Conservation (phyloP, 1,284 basidiomycete species). For the Moesziomyces antarcticus region DNA sequence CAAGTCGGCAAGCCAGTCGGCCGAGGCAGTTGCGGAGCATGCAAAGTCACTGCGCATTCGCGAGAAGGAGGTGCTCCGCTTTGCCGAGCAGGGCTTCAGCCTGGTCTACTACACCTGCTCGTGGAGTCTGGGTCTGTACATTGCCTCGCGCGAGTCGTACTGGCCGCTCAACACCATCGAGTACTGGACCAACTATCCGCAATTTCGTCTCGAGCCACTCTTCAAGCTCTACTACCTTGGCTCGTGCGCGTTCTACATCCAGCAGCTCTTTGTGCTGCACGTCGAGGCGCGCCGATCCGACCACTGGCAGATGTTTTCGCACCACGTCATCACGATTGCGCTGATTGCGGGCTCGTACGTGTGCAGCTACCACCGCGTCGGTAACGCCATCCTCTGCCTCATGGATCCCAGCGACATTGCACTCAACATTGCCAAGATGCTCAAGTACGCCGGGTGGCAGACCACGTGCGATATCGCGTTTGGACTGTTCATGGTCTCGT, state of each 20-base stretch:
- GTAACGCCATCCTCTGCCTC: slow-evolving; percentile 85
- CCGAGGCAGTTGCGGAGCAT: slow-evolving; percentile 20
- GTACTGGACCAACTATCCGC: slow-evolving; percentile 86
- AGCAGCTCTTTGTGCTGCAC: slow-evolving; percentile 88
- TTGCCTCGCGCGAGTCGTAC: slow-evolving; percentile 80
- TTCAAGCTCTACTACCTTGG: slow-evolving; percentile 73
- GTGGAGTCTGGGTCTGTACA: slow-evolving; percentile 82
- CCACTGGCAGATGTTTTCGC: slow-evolving; percentile 93
- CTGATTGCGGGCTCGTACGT: slow-evolving; percentile 83
- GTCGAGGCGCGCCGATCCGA: slow-evolving; percentile 93
- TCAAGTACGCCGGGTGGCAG: slow-evolving; percentile 81
- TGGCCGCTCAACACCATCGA: slow-evolving; percentile 76
- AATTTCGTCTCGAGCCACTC: slow-evolving; percentile 77
- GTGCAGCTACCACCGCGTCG: slow-evolving; percentile 86
- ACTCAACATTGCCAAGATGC: slow-evolving; percentile 88
- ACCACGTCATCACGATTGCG: slow-evolving; percentile 88
- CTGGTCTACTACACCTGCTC: slow-evolving; percentile 81
- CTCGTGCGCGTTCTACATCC: slow-evolving; percentile 91
- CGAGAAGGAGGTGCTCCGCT: slow-evolving; percentile 80
- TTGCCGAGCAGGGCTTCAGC: slow-evolving; percentile 95
- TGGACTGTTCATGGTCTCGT: slow-evolving; percentile 72
- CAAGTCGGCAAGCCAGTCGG: slow-evolving; percentile 14
- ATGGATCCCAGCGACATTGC: slow-evolving; percentile 96
- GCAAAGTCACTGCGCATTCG: slow-evolving; percentile 58
- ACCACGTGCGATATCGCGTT: slow-evolving; percentile 81